Base-by-base conservation (phyloP, 176 grass and related monocot genomes). In the Puccinellia tenuiflora region DNA sequence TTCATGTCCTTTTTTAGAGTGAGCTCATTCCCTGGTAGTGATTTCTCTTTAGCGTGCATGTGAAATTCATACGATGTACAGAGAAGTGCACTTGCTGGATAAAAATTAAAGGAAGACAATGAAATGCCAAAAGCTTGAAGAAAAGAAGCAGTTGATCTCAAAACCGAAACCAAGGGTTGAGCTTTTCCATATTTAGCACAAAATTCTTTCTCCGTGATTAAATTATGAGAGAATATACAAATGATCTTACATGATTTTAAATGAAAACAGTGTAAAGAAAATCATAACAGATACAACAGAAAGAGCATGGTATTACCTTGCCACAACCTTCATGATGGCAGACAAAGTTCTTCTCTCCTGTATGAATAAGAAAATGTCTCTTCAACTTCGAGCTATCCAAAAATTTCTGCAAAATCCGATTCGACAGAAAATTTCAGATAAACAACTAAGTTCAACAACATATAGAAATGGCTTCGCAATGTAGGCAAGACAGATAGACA, bases 381-480 rank as follows among this genome's bases (percentile, higher is more conserved):
- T 99, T 99, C 78, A 99, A 90, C 78, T 99, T 99, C 20, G 91
- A 99, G 85, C 96, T 95, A 77, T 99, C 96, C 34, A 94, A 78
- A 86, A 96, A 99, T 93, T 96, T 99, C 96, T 96, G 85, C 75
- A 92, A 80, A 79, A 80, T 54, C 70, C 40, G 29, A 87, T 42
- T 57, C 29, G 73, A 24, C 9, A 56, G 51, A 14, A 78, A 87
- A 46, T 11, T 81, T 76, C 62, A 90, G 45, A 21, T 45, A 59
- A 69, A 21, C 38, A 90, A 73, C 81, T 61, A 35, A 61, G 37
- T 81, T 15, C 54, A 79, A 38, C 9, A n/a, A 67, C 30, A 68
- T 40, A 20, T 43, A 10, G 68, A 87, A 62, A 74, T 25, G 26
- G 47, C 8, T 75, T 13, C 7, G 11, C 0, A 15, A 31, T 75